Base-by-base conservation (phyloP, 2,329 filamentous ascomycete genomes). In the Stagonosporopsis chrysanthemi region DNA sequence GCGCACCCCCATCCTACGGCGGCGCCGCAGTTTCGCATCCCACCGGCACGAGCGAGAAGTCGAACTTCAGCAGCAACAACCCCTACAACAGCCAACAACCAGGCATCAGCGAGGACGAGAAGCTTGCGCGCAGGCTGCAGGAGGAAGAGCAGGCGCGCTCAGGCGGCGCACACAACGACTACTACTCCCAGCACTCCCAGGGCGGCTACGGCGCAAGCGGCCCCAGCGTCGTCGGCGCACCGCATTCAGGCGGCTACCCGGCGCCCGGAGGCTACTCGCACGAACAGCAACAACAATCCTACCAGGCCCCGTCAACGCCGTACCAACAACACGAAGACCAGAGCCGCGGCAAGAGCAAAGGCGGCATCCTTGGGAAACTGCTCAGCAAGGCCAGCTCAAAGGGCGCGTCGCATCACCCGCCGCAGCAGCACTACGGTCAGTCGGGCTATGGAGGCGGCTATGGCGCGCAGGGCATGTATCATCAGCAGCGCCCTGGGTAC, bases 81-180 rank as follows among this genome's bases (percentile, higher is more conserved):
- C 90, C 90, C 1, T 94, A 90, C 78, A 68, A 38, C 26, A 23
- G 38, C 26, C 40, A 52, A 5, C 46, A 59, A 17, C 29, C 59
- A 2, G 72, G 75, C 50, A 73, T 82, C 28, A 85, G 85, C 56
- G 87, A 89, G 43, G 92, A 96, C 72, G 91, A 90, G 57, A 83
- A 83, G 24, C 80, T 93, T 9, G 92, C 93, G 7, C 84, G 90
- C 38, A 85, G 87, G 70, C 80, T 97, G 39, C 93, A 97, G 75
- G 90, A 90, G 41, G 90, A 97, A 76, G 92, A 97, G 76, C 84
- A 96, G 62, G 86, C 86, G 6, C 84, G 86, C 41, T 83, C 63
- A 22, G 56, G 61, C 74, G 81, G 81, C 26, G 76, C 79, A 2
- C 70, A 79, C n/a, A 74, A 80, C 45, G 71, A 75, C 39, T 86